Conservation (phyloP, 106 monocot genomes). For the Amphibolis antarctica region DNA sequence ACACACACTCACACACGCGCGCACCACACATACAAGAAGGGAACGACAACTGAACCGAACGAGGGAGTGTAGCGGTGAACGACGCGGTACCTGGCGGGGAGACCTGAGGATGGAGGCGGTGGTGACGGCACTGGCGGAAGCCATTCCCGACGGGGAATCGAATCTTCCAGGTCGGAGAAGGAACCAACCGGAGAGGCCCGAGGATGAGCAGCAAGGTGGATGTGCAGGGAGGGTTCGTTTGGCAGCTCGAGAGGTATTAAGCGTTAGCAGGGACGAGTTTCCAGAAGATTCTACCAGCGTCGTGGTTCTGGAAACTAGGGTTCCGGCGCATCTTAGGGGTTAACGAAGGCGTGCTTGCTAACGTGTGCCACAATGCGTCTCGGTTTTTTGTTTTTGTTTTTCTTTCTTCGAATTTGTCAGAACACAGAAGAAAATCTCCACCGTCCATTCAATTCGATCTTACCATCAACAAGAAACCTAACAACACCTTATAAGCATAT, state of each 20-base stretch:
- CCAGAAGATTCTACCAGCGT: neutral
- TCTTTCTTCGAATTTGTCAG: no score
- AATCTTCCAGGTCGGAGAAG: neutral
- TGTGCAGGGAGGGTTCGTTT: no score
- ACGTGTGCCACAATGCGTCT: no score
- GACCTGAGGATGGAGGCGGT: constrained; percentile 53
- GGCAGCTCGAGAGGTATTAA: neutral
- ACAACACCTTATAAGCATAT: no score
- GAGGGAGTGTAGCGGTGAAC: neutral
- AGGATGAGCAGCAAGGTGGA: neutral
- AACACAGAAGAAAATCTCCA: no score
- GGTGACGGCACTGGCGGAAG: constrained; percentile 62
- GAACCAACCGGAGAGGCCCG: neutral
- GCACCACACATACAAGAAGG: no score
- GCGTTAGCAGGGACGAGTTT: neutral
- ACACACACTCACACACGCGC: no score
- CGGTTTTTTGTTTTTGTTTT: no score
- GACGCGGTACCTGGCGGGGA: constrained; percentile 38
- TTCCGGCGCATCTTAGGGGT: no score
- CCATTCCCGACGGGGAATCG: constrained; percentile 26
- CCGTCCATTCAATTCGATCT: no score
- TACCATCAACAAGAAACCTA: no score
- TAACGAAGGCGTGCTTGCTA: no score
- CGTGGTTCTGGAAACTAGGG: neutral
- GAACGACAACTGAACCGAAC: neutral